Conservation (phyloP, 768 basidiomycete genomes). For the Termitomyces sp. region DNA sequence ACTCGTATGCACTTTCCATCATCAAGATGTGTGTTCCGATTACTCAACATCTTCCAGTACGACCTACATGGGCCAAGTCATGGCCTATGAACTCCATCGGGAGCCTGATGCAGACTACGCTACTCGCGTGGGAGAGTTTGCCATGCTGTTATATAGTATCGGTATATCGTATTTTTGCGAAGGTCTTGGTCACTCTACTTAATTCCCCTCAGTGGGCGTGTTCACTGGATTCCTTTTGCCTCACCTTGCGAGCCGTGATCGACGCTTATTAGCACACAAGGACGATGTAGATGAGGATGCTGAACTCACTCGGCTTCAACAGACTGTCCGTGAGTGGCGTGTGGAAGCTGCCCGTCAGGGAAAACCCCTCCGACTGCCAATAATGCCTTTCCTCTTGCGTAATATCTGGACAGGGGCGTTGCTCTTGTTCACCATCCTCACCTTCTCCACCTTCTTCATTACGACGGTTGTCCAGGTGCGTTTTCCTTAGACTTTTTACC, state of each 20-base stretch:
- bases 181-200: not conserved
- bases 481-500: not conserved
- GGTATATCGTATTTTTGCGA: constrained; percentile 40
- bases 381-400: constrained; percentile 86
- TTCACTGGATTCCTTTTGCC: constrained; percentile 78
- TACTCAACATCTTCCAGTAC: constrained; percentile 43
- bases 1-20: constrained; percentile 49
- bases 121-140: constrained; percentile 80
- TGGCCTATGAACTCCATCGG: constrained; percentile 70
- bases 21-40: not conserved
- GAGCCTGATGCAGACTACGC: constrained; percentile 85
- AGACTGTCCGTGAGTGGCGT: constrained; percentile 76
- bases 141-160: constrained; percentile 86
- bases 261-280: constrained; percentile 67
- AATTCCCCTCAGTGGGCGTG: constrained; percentile 63
- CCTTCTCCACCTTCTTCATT: constrained; percentile 85
- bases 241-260: constrained; percentile 75
- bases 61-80: constrained; percentile 90
- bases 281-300: constrained; percentile 72
- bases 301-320: constrained; percentile 64
- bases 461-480: constrained; percentile 66
- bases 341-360: constrained; percentile 77
- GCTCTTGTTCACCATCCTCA: constrained; percentile 72
- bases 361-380: constrained; percentile 70
- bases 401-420: constrained; percentile 93